These are phyloP conservation scores for Ceratopteris richardii DNA, from an alignment of 75 land plant species.

Conservation along the genomic window DNA sequence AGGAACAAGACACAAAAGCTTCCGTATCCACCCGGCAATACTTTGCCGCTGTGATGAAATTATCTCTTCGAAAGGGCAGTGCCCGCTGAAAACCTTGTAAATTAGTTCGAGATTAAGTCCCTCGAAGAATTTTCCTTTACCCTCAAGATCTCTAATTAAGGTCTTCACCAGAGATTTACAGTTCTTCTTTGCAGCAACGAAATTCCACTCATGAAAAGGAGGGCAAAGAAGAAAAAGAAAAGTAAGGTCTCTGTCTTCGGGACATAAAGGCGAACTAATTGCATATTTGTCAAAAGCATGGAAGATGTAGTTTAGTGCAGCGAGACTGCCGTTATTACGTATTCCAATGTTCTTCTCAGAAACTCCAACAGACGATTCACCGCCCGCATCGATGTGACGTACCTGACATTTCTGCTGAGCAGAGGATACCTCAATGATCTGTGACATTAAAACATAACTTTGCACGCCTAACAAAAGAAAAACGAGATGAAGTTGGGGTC, in stretches of 20 bases:
- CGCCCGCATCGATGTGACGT: neutral
- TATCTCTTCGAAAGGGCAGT: no score
- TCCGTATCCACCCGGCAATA: conserved; percentile 17
- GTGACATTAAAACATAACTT: neutral
- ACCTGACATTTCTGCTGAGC: conserved; percentile 15
- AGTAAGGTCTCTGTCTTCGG: neutral
- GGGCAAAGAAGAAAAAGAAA: neutral
- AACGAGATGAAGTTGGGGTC: conserved; percentile 21
- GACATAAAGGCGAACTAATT: conserved; percentile 14
- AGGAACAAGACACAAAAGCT: conserved; percentile 26
- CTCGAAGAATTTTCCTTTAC: conserved; percentile 22
- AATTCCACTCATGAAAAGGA: neutral
- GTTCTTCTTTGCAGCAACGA: neutral
- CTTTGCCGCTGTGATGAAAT: no score
- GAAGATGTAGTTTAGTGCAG: conserved; percentile 30
- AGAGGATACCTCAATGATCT: conserved; percentile 7
- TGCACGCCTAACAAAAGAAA: conserved; percentile 3
- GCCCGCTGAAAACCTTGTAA: no score
- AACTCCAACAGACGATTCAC: no score
- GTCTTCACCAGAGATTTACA: neutral
- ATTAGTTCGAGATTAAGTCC: neutral
- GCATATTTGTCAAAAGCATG: conserved; percentile 31
- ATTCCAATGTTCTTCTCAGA: neutral
- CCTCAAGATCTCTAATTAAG: neutral
- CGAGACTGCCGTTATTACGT: neutral